Evolutionary conservation across 805 yeast species (phyloP).

Genomic region (Yarrowia keelungensis): DNA sequence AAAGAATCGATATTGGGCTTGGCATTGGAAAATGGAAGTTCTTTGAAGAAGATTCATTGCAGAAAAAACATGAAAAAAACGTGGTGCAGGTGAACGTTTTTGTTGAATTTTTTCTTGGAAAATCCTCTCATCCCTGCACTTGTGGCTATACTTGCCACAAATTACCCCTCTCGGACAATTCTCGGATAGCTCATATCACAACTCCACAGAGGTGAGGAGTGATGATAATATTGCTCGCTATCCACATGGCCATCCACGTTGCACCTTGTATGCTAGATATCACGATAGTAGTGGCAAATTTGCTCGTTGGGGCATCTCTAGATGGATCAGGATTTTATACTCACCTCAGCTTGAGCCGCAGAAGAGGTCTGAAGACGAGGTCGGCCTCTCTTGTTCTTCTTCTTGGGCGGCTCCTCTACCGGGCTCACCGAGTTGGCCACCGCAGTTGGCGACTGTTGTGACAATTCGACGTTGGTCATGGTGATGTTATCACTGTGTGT

Average conservation of each 20-base stretch:
- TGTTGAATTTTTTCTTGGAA: no score
- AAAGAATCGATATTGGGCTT: no score
- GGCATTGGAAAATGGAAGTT: no score
- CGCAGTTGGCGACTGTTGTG: slow-evolving; percentile 2
- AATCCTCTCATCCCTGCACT: no score
- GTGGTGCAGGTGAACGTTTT: no score
- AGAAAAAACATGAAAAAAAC: no score
- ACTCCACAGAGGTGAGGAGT: not conserved
- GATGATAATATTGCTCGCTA: not conserved
- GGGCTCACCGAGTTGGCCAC: slow-evolving; percentile 5
- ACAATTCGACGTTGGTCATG: slow-evolving; percentile 16
- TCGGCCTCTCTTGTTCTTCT: slow-evolving; percentile 41
- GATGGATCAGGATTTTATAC: not conserved
- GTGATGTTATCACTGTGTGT: not conserved
- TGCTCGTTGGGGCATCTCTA: not conserved
- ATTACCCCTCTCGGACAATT: slow-evolving; percentile 10
- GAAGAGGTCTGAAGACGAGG: slow-evolving; percentile 40
- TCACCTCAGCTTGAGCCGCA: slow-evolving; percentile 39
- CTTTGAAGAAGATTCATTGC: no score
- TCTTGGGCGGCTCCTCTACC: slow-evolving; percentile 32
- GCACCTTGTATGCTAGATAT: slow-evolving; percentile 18
- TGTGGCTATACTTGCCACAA: not conserved
- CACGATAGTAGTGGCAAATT: not conserved
- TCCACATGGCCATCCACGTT: no score
- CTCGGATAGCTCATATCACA: not conserved